Percentiles rank a stretch among this genome's conserved stretches.
phyloP scores from a whole-genome alignment of 139 green algal species.

The Coccomyxa sp. region DNA sequence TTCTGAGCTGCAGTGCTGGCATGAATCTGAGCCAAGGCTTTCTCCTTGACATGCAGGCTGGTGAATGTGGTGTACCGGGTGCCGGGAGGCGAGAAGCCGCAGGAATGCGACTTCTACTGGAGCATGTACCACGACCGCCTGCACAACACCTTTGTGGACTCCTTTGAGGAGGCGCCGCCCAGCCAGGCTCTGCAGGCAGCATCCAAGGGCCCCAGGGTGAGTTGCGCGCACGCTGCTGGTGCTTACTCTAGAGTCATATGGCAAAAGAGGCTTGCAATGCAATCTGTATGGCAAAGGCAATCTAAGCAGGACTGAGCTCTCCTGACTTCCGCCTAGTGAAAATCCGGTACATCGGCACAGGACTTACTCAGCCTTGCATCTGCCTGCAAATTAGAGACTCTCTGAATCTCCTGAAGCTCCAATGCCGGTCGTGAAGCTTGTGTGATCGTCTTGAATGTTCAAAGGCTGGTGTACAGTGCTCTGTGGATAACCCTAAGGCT shows the following conservation, averaged over 20 bases:
- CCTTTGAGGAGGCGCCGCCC: neutral
- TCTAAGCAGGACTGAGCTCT: neutral
- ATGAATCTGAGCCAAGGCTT: neutral
- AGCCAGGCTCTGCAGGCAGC: neutral
- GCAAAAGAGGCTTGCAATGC: neutral
- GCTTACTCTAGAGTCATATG: neutral
- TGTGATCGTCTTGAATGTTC: neutral
- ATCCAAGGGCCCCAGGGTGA: neutral
- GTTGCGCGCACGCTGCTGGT: neutral
- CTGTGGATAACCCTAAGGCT: neutral
- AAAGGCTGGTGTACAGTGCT: neutral
- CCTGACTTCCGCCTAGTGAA: neutral
- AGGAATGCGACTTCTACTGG: conserved; percentile 29
- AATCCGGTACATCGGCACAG: no score
- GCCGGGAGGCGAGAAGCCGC: conserved; percentile 6
- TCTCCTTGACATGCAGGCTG: conserved; percentile 15
- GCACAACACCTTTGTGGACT: conserved; percentile 32
- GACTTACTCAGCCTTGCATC: no score
- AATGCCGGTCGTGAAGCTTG: no score
- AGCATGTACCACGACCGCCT: conserved; percentile 21
- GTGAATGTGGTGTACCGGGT: conserved; percentile 15
- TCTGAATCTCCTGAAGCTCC: no score
- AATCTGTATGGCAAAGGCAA: neutral
- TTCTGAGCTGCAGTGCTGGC: neutral
- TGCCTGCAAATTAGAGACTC: no score